Base-by-base conservation (phyloP, 2,329 filamentous ascomycete genomes). In the Colletotrichum gloeosporioides region DNA sequence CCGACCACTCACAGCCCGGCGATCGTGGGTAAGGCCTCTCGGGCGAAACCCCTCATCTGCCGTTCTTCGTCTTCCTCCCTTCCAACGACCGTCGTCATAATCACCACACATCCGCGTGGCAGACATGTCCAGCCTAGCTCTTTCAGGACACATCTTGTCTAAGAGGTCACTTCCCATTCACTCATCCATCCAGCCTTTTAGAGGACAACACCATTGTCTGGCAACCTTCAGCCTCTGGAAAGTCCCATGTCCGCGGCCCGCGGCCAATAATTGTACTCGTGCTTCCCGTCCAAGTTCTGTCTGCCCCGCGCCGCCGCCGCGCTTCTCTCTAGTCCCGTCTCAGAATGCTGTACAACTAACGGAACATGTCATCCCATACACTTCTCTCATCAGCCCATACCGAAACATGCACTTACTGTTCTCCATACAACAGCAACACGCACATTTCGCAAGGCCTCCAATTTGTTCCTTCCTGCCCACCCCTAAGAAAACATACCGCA, bases 1-100 rank as follows among this genome's bases (percentile, higher is more conserved):
- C 34, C 49, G 6, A 53, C 73, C 73, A 76, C 15, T 73, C 73
- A 76, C 39, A n/a, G n/a, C 4, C 34, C 70, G 8, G 55, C 73
- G 57, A 76, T 76, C 64, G 64, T 76, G 73, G 73, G 70, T 76
- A 65, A 69, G 73, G 73, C 29, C 70, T 73, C 73, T 69, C 73
- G 64, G 70, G 73, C 73, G 73, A 76, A 73, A 73, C 73, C 44
- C 44, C 69, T 65, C 53, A 32, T 32, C 32, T 18, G n/a, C 29
- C 44, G 18, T 31, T 59, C 29, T 34, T 67, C 36, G 31, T 53
- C 39, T 25, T 66, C 27, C 66, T 31, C 66, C 49, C 44, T 59
- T 27, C 15, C 27, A 27, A 69, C 27, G 18, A 62, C 18, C 39
- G 6, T 49, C 68, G 68, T 70, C 68, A 70, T 53, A 32, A 27